Evolutionary conservation across 345 rosid genomes (phyloP).

Genomic region (Triadica sebifera): DNA sequence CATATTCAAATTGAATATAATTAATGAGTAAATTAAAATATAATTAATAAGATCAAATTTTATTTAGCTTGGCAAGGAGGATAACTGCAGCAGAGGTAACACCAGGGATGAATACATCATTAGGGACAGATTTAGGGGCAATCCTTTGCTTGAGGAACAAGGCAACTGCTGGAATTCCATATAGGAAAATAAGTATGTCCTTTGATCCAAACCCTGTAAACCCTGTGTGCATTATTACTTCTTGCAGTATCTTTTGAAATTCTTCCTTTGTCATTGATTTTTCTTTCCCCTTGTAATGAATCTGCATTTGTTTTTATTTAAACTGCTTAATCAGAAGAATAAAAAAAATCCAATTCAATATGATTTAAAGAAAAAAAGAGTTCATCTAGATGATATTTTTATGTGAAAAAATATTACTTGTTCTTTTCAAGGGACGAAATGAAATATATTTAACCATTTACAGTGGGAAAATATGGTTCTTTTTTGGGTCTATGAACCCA

Average conservation of each 20-base stretch:
- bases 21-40: too few relatives aligned
- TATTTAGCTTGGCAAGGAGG: conserved; percentile 68
- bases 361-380: too few relatives aligned
- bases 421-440: too few relatives aligned
- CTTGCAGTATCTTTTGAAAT: conserved; percentile 57
- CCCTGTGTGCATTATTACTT: conserved; percentile 49
- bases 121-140: conserved; percentile 44
- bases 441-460: too few relatives aligned
- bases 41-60: conserved; percentile 36
- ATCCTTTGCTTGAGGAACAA: conserved; percentile 52
- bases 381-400: too few relatives aligned
- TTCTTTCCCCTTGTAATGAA: conserved; percentile 36
- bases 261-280: conserved; percentile 46
- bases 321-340: too few relatives aligned
- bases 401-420: too few relatives aligned
- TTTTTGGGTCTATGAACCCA: too few relatives aligned
- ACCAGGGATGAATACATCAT: conserved; percentile 67
- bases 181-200: conserved; percentile 55
- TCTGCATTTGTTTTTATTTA: conserved; percentile 36
- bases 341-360: too few relatives aligned
- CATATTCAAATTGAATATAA: too few relatives aligned
- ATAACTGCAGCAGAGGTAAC: conserved; percentile 77
- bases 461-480: too few relatives aligned
- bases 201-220: conserved; percentile 72
- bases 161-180: conserved; percentile 61